A percentile compares a stretch with the other conserved stretches of the same genome.
These are phyloP conservation scores for Candida bentonensis DNA, from an alignment of 805 yeast species.

Conservation along the genomic window DNA sequence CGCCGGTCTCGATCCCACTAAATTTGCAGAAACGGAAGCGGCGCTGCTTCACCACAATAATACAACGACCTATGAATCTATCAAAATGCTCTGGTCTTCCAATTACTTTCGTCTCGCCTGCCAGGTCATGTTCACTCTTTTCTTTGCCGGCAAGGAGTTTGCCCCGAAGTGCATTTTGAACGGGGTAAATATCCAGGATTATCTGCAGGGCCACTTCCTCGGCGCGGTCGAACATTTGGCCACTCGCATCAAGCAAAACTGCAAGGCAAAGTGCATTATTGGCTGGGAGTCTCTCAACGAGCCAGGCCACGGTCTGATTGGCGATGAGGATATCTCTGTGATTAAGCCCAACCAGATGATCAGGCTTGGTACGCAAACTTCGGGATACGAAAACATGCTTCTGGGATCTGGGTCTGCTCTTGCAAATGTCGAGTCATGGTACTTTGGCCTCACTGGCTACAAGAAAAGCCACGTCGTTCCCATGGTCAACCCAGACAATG, in stretches of 20 bases:
- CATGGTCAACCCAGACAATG: constrained; percentile 52
- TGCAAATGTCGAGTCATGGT: constrained; percentile 56
- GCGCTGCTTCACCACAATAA: constrained; percentile 58
- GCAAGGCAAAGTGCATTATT: constrained; percentile 29
- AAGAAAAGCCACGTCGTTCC: constrained; percentile 39
- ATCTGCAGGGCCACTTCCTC: constrained; percentile 49
- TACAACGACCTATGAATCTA: constrained; percentile 15
- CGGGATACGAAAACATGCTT: constrained; percentile 56
- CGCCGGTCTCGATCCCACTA: constrained; percentile 71
- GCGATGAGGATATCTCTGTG: constrained; percentile 37
- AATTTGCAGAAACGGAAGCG: constrained; percentile 59
- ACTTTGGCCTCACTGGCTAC: constrained; percentile 66
- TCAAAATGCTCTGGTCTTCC: constrained; percentile 84
- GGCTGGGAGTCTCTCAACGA: constrained; percentile 81
- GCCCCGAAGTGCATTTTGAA: constrained; percentile 65
- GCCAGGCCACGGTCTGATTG: constrained; percentile 66
- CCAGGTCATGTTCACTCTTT: constrained; percentile 75
- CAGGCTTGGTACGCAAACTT: constrained; percentile 74
- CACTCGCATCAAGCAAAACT: constrained; percentile 24
- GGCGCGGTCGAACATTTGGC: constrained; percentile 37
- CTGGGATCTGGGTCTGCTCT: constrained; percentile 65
- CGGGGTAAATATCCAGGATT: constrained; percentile 65
- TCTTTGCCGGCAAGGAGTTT: constrained; percentile 62
- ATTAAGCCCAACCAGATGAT: constrained; percentile 26
- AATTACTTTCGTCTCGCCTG: constrained; percentile 65